Percentiles rank a stretch among this genome's conserved stretches.
Evolutionary conservation across 2,329 filamentous ascomycete genomes (phyloP).

Genomic region (Colletotrichum paranaense): DNA sequence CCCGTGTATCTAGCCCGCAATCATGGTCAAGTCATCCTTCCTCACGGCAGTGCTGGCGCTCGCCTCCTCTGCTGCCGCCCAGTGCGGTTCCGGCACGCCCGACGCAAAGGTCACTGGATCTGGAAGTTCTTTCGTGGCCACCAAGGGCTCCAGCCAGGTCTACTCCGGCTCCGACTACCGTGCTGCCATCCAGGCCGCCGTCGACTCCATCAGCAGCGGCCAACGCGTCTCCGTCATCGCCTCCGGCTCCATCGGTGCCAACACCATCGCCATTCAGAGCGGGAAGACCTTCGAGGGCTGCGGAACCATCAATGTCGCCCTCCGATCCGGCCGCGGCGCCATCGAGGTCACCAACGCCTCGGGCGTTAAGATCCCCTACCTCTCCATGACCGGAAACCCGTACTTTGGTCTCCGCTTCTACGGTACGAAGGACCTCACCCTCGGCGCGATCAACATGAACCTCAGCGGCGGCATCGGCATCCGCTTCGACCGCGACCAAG

Average conservation of each 20-base stretch:
- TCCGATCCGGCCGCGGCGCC: slow-evolving; percentile 58
- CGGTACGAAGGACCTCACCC: slow-evolving; percentile 57
- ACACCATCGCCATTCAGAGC: slow-evolving; percentile 60
- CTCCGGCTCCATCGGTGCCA: slow-evolving; percentile 65
- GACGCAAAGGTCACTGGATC: slow-evolving; percentile 60
- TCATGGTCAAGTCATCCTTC: slow-evolving; percentile 38
- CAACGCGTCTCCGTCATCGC: slow-evolving; percentile 66
- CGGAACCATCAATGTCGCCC: slow-evolving; percentile 62
- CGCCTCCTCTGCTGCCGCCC: slow-evolving; percentile 49
- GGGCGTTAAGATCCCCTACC: slow-evolving; percentile 65
- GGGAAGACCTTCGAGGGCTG: slow-evolving; percentile 70
- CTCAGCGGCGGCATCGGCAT: slow-evolving; percentile 65
- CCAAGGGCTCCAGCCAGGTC: slow-evolving; percentile 54
- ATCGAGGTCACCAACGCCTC: slow-evolving; percentile 62
- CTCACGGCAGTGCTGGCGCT: slow-evolving; percentile 54
- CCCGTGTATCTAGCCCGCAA: not conserved
- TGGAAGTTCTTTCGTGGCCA: slow-evolving; percentile 56
- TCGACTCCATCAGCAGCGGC: slow-evolving; percentile 62
- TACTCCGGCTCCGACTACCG: slow-evolving; percentile 66
- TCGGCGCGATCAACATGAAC: slow-evolving; percentile 66
- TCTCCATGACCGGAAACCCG: slow-evolving; percentile 67
- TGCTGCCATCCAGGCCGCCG: slow-evolving; percentile 63
- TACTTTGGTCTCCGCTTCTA: slow-evolving; percentile 69
- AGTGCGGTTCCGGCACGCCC: slow-evolving; percentile 60
- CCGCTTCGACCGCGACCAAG: slow-evolving; percentile 66